Evolutionary conservation across 306 rosid species (phyloP).

Genomic region (Geum urbanum): DNA sequence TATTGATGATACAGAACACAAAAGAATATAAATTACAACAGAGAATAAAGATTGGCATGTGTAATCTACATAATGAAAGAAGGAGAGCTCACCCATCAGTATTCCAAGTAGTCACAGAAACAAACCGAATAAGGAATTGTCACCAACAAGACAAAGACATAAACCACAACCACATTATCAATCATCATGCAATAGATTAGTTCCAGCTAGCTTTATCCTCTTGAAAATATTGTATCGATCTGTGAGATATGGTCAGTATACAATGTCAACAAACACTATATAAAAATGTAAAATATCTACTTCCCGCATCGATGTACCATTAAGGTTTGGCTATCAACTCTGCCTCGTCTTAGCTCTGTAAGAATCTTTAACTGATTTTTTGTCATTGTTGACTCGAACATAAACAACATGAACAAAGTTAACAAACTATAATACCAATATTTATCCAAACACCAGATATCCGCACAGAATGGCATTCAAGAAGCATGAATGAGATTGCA

Average conservation of each 20-base stretch:
- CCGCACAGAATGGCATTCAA: conserved; percentile 71
- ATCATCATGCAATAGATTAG: conserved; percentile 91
- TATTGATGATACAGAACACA: background rate
- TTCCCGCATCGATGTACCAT: conserved; percentile 97
- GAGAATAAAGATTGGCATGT: background rate
- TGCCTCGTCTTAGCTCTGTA: conserved; percentile 92
- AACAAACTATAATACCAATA: conserved; percentile 99
- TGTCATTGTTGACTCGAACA: conserved; percentile 99
- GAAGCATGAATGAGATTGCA: conserved; percentile 11
- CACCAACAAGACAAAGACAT: no score
- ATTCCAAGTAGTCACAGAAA: no score
- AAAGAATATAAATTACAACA: background rate
- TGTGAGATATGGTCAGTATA: background rate
- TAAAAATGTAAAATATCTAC: conserved; percentile 47
- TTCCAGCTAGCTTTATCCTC: conserved; percentile 88
- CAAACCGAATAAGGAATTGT: no score
- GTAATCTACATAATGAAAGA: no score
- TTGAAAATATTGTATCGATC: conserved; percentile 41
- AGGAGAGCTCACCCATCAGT: no score
- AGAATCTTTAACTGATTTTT: conserved; percentile 91
- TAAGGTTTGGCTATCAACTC: conserved; percentile 85
- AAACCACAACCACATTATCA: no score
- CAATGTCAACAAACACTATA: conserved; percentile 14
- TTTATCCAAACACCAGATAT: conserved; percentile 98
- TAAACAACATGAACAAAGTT: conserved; percentile 88